These are phyloP conservation scores for Spatholobus suberectus DNA, from an alignment of 306 rosid species.

Conservation along the genomic window DNA sequence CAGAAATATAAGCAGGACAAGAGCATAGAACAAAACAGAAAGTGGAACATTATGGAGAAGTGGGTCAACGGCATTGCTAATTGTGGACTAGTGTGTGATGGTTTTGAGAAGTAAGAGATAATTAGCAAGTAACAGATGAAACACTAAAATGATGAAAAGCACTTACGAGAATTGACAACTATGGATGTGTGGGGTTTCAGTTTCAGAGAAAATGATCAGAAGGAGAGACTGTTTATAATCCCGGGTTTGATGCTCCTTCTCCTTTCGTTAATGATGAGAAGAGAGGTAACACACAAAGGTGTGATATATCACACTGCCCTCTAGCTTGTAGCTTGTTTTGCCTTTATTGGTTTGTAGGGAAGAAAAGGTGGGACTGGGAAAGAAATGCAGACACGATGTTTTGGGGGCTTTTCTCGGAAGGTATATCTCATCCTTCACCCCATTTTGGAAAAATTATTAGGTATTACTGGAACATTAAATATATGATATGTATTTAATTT, in stretches of 20 bases:
- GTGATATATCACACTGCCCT: not conserved
- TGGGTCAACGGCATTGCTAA: conserved; percentile 51
- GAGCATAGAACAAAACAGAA: conserved; percentile 1
- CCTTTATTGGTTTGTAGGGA: conserved; percentile 37
- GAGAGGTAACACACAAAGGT: conserved; percentile 14
- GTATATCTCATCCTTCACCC: no score
- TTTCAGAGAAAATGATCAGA: conserved; percentile 9
- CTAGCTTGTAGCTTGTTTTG: not conserved
- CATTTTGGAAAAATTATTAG: no score
- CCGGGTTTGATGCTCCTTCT: conserved; percentile 1
- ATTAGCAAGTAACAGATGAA: not conserved
- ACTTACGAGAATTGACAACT: conserved; percentile 47
- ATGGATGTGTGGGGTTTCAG: not conserved
- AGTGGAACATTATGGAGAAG: not conserved
- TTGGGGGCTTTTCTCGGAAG: conserved; percentile 48
- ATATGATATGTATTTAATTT: no score
- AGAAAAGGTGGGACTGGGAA: not conserved
- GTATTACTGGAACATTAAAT: no score
- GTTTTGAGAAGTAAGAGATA: not conserved
- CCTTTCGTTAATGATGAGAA: conserved; percentile 26
- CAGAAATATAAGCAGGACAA: conserved; percentile 24
- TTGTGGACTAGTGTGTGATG: not conserved
- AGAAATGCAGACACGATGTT: conserved; percentile 19
- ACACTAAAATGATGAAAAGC: not conserved
- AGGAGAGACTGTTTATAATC: not conserved